Evolutionary conservation across 2,329 filamentous ascomycete genomes (phyloP), one percentile per base, ranked within the genome.

Genomic region (Arachnomyces sp.): DNA sequence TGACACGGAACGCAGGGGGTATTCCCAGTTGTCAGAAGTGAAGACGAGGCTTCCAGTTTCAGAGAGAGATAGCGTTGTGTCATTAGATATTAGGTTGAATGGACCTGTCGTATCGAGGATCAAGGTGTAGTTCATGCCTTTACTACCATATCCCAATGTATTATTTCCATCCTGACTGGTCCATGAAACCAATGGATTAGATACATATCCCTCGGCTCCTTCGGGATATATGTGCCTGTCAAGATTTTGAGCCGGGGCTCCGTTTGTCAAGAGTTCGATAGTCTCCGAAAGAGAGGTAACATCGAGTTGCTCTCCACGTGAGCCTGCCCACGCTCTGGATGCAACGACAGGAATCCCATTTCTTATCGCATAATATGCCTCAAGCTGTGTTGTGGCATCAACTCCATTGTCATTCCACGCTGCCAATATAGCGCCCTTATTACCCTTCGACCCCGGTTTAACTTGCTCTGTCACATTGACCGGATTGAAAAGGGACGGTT

Each of bases 51-150:
- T 54, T 1, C 64, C 64, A 9, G 52, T 44, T 0, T 46, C 36
- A 3, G 51, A 50, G 3, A 76, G 45, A 0, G 51, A 53, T 3
- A 75, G 61, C 3, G 56, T 58, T 1, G 60, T 64, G 43, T 75
- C 71, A 0, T 58, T 53, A 1, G 68, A 69, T 0, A 57, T 57
- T 7, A 76, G 60, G 0, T 51, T 56, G 43, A 75, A 76, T 0
- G 68, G 59, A 0, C 68, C 67, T 0, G 63, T 51, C n/a, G 73
- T 48, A 1, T 61, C 56, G 11, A 78, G 61, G 0, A 67, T 63
- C 1, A 80, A 62, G 0, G 70, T 75, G 53, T 79, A 79, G 49
- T 77, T 64, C 42, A 73, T 63, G 2, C 76, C 76, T 51, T 79
- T 80, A 28, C 70, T 73, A 0, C 55, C 54, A 7, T 75, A 52